These are phyloP conservation scores for Gastrodia elata DNA, from an alignment of 106 monocot genomes.

Conservation along the genomic window DNA sequence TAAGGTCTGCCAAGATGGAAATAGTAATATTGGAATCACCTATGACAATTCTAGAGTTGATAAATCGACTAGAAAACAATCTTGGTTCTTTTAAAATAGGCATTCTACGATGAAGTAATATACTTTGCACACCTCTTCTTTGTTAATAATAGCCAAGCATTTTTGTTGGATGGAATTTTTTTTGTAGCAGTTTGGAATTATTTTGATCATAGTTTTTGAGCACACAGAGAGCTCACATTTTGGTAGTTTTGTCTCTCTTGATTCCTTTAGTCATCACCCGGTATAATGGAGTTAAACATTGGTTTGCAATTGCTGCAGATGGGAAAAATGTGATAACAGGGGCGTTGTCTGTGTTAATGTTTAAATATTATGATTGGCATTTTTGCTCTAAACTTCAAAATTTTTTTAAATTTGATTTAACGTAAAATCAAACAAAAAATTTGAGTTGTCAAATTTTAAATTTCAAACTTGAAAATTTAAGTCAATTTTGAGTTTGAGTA, in stretches of 20 bases:
- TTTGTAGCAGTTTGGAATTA: neutral
- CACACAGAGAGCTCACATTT: neutral
- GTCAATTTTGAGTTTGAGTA: too few relatives aligned
- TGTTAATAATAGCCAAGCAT: neutral
- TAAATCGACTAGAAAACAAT: neutral
- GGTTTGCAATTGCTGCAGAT: neutral
- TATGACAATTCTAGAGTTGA: neutral
- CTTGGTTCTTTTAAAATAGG: neutral
- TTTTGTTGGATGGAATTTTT: neutral
- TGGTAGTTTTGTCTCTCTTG: neutral
- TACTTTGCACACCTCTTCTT: neutral
- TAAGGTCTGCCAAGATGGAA: neutral
- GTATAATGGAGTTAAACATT: neutral
- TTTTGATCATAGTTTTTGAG: neutral
- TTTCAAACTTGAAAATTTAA: too few relatives aligned
- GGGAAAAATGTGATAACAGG: neutral
- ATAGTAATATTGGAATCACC: neutral
- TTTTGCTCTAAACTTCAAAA: too few relatives aligned
- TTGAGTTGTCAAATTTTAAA: too few relatives aligned
- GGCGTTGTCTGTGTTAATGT: neutral
- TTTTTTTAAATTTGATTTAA: too few relatives aligned
- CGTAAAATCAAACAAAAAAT: too few relatives aligned
- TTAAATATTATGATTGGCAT: too few relatives aligned
- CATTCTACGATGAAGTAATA: neutral
- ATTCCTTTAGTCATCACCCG: neutral